These are phyloP conservation scores for Amanita muscaria DNA, from an alignment of 768 basidiomycete genomes.

Conservation along the genomic window DNA sequence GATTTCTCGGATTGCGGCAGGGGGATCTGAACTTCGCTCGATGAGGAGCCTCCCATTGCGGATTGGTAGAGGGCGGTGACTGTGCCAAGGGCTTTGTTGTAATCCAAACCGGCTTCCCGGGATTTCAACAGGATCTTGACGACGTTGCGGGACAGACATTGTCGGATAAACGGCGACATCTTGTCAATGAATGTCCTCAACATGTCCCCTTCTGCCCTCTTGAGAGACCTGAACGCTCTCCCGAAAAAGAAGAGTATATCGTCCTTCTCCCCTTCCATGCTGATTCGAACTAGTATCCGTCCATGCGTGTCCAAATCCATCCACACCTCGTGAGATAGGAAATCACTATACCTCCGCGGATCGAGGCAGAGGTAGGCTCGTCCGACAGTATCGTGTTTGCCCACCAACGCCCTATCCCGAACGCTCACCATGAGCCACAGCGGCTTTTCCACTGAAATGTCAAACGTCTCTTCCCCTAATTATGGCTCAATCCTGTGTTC, in stretches of 20 bases:
- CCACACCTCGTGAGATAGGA: slow-evolving; percentile 86
- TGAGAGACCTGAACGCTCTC: slow-evolving; percentile 86
- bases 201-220: slow-evolving; percentile 93
- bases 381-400: slow-evolving; percentile 90
- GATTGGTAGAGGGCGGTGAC: slow-evolving; percentile 76
- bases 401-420: slow-evolving; percentile 81
- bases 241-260: slow-evolving; percentile 98
- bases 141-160: slow-evolving; percentile 70
- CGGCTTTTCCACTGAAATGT: slow-evolving; percentile 87
- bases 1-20: slow-evolving; percentile 69
- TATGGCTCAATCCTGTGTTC: slow-evolving; percentile 3
- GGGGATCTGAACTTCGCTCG: slow-evolving; percentile 69
- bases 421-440: slow-evolving; percentile 97
- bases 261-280: slow-evolving; percentile 99
- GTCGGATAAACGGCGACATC: slow-evolving; percentile 92
- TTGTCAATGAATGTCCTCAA: slow-evolving; percentile 94
- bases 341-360: slow-evolving; percentile 80
- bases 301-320: slow-evolving; percentile 84
- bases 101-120: slow-evolving; percentile 52
- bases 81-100: slow-evolving; percentile 83
- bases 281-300: slow-evolving; percentile 77
- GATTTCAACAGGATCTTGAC: slow-evolving; percentile 73
- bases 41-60: slow-evolving; percentile 49
- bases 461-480: slow-evolving; percentile 94
- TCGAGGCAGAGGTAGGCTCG: slow-evolving; percentile 90